phyloP scores from a whole-genome alignment of 2,329 filamentous ascomycete genomes.

The Penicillium hesseltinei region DNA sequence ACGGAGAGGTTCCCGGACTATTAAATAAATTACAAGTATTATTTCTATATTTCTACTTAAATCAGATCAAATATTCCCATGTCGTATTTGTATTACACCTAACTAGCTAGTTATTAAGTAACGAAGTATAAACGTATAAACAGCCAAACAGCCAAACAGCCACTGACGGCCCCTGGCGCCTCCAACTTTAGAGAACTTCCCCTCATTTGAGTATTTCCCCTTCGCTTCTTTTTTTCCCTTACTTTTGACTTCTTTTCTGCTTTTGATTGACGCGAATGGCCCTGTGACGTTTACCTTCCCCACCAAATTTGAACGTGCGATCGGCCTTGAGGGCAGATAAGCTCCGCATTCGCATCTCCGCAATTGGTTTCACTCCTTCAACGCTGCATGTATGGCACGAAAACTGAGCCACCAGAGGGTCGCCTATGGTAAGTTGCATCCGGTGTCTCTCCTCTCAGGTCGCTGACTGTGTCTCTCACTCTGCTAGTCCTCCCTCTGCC shows the following conservation, averaged over 20 bases:
- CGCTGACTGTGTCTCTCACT: conserved; percentile 10
- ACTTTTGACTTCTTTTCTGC: background rate
- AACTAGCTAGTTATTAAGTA: too few species aligned
- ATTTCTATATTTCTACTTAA: background rate
- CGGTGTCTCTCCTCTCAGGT: background rate
- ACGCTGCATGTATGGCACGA: conserved; percentile 56
- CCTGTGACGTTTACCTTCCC: conserved; percentile 22
- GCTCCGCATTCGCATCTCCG: conserved; percentile 31
- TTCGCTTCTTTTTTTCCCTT: conserved; percentile 1
- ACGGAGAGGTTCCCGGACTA: background rate
- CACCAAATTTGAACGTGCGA: conserved; percentile 22
- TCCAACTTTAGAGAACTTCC: conserved; percentile 21
- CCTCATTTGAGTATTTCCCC: conserved; percentile 23
- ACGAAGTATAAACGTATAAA: conserved; percentile 15
- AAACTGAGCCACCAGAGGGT: conserved; percentile 66
- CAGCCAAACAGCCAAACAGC: too few species aligned
- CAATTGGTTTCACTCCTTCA: conserved; percentile 24
- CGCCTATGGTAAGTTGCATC: conserved; percentile 59
- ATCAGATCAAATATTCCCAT: background rate
- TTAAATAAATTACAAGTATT: background rate
- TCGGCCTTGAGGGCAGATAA: conserved; percentile 29
- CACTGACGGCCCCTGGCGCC: conserved; percentile 19
- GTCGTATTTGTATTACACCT: background rate
- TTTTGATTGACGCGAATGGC: background rate
- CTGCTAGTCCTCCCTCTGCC: conserved; percentile 66